Base-by-base conservation (phyloP, 106 monocot species). In the Phalaenopsis equestris region DNA sequence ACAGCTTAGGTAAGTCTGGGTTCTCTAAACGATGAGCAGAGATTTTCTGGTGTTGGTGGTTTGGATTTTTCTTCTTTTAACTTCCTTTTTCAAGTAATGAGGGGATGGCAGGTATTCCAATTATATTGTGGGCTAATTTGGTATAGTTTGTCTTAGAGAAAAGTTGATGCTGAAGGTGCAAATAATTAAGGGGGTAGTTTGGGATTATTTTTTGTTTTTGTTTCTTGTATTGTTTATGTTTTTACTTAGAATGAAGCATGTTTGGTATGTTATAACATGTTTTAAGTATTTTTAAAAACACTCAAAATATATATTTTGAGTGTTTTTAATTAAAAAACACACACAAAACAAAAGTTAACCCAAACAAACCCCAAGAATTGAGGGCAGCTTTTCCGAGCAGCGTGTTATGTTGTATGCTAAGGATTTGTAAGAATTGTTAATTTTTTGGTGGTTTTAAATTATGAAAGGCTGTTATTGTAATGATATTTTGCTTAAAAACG, bases 1-100 rank as follows among this genome's bases (percentile, higher is more conserved):
- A 88, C 81, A 89, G 83, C 57, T 87, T 91, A 55, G 46, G 86
- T n/a, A 81, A 76, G 49, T 52, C 7, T 30, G 76, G 49, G 2
- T 76, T 52, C 23, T 24, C 76, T 75, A 3, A n/a, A 49, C 52
- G 49, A 76, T 45, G n/a, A 74, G 6, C 74, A 14, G 10, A 45
- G 43, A 65, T 65, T 21, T n/a, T 2, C 64, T 65, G 64, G 23
- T 65, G 10, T 8, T 61, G 21, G 61, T 21, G 5, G 21, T 17
- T 56, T 67, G 23, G 67, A 67, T 24, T 67, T 5, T 67, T 30
- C 23, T 67, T 67, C n/a, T 67, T 67, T 10, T 24, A 67, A 67
- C 24, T 67, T 24, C 10, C 30, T 67, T 30, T 19, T 21, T 21
- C 2, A 65, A 65, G 23, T 24, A 17, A 56, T 56, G 56, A 12